Base-by-base conservation (phyloP, 208 protist species). In the Trypanosomatidae sp. region DNA sequence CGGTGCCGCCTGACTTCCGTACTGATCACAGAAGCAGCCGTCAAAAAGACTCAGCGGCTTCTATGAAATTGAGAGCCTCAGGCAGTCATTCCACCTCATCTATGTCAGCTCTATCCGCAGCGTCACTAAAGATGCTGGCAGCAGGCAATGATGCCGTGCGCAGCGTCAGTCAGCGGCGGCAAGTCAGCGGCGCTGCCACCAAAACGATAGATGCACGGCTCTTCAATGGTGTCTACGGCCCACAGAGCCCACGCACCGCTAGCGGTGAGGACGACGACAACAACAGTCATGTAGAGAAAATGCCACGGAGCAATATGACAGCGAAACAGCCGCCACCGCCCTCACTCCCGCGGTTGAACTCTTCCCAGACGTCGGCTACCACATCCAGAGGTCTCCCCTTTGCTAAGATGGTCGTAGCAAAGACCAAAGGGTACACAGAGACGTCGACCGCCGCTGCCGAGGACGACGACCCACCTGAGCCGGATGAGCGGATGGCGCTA, bases 401-500 rank as follows among this genome's bases (percentile, higher is more conserved):
- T 22, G 10, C 17, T 68, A 15, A 33, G 22, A 25, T 53, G 19
- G n/a, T 4, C 44, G 39, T 19, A 22, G 28, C 39, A 36, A 39
- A 7, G 15, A 53, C 44, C 25, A 28, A 67, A 5, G 2, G 12
- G 3, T 19, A 6, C 36, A 30, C 58, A 22, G 19, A 30, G 6
- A 43, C 50, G 9, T 36, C 56, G 17, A 58, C 50, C 17, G n/a
- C 44, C 13, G 43, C 28, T 41, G 19, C n/a, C 15, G 44, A 41
- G 44, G 25, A 7, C 15, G 19, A 10, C 49, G 5, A 39, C 30
- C 33, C 25, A 5, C 46, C 66, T 9, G 10, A 13, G 30, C n/a
- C 43, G 68, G 66, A 65, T 44, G 71, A 80, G 52, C 82, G 77
- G 1, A 68, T 68, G 22, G 73, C n/a, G n/a, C 74, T 88, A 47